Conservation (phyloP, 2,329 filamentous ascomycete species). For the Xylariaceae sp. region DNA sequence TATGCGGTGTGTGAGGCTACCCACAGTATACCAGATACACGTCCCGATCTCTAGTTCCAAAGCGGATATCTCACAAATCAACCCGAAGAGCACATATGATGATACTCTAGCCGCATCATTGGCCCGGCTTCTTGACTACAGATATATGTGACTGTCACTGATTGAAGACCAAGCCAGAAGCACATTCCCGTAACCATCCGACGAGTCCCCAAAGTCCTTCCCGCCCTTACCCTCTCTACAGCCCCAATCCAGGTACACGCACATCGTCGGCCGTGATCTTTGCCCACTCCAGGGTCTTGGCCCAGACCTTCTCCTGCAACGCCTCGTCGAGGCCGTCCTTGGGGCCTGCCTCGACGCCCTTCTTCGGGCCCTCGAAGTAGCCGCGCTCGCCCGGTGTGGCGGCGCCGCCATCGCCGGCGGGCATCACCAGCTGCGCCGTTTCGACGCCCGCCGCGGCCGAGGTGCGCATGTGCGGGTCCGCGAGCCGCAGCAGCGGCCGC, state of each 20-base stretch:
- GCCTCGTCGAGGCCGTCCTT: conserved; percentile 22
- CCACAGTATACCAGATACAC: too few species aligned
- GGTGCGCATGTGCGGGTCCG: conserved; percentile 24
- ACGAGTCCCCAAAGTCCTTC: neutral
- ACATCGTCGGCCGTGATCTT: neutral
- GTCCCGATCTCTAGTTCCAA: too few species aligned
- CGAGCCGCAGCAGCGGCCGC: conserved; percentile 20
- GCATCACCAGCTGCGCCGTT: conserved; percentile 10
- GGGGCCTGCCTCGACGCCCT: conserved; percentile 18
- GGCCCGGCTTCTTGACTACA: neutral
- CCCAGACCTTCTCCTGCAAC: conserved; percentile 25
- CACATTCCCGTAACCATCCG: neutral
- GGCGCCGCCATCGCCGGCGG: too few species aligned
- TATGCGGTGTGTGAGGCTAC: too few species aligned
- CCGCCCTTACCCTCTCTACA: neutral
- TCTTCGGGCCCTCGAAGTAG: conserved; percentile 25
- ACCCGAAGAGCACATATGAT: neutral
- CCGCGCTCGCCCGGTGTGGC: conserved; percentile 24
- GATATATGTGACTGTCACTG: neutral
- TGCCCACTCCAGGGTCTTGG: conserved; percentile 23
- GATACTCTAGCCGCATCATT: neutral
- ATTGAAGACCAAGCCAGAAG: neutral
- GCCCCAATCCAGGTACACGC: neutral
- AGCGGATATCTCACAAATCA: too few species aligned
- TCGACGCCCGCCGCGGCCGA: conserved; percentile 18